These are phyloP conservation scores for Backusella mclennaniae DNA, from an alignment of 192 early-diverging fungal genomes.

Conservation along the genomic window DNA sequence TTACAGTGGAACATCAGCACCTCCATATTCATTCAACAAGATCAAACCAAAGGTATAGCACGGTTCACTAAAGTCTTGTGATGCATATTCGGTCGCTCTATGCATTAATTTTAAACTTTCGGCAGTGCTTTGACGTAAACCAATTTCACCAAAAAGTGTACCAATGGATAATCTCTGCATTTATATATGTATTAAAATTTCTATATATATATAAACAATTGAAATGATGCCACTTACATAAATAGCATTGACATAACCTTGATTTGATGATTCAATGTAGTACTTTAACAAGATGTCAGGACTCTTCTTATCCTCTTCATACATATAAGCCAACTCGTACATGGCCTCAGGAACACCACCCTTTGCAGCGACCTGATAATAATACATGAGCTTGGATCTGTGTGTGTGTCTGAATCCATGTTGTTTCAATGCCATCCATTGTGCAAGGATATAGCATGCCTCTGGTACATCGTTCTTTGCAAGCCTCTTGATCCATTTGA, in stretches of 20 bases:
- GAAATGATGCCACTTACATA: constrained; percentile 40
- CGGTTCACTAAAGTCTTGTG: constrained; percentile 68
- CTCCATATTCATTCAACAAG: constrained; percentile 61
- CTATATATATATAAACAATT: background rate
- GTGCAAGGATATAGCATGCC: constrained; percentile 69
- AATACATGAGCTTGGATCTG: constrained; percentile 9
- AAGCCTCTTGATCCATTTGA: constrained; percentile 67
- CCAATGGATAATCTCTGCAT: constrained; percentile 73
- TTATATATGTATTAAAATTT: background rate
- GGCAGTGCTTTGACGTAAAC: constrained; percentile 62
- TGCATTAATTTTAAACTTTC: constrained; percentile 81
- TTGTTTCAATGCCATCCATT: constrained; percentile 60
- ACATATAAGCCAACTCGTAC: constrained; percentile 47
- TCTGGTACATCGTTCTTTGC: constrained; percentile 64
- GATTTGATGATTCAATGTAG: constrained; percentile 58
- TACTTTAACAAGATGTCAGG: constrained; percentile 52
- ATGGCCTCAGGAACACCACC: constrained; percentile 60
- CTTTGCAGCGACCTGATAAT: constrained; percentile 61
- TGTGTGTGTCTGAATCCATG: constrained; percentile 39
- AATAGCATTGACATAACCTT: constrained; percentile 63
- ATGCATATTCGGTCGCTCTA: constrained; percentile 69
- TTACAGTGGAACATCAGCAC: constrained; percentile 49
- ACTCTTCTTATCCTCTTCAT: constrained; percentile 17
- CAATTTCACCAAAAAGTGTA: constrained; percentile 70
- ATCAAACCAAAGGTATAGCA: constrained; percentile 78